These are phyloP conservation scores for Mentha longifolia DNA, from an alignment of 257 asterid genomes.

Conservation along the genomic window DNA sequence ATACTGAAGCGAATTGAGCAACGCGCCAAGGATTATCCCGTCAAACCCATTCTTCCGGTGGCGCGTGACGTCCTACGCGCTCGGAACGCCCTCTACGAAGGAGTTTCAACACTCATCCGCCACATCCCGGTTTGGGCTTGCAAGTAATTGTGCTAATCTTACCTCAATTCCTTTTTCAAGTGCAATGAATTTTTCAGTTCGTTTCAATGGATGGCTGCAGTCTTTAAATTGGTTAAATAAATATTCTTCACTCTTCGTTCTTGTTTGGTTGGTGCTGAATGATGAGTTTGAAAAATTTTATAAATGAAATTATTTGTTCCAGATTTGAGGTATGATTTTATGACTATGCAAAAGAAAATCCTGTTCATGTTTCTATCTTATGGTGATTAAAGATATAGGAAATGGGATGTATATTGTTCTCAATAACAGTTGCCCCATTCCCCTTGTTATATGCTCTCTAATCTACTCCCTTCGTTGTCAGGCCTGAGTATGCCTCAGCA, in stretches of 20 bases:
- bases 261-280: too few relatives aligned
- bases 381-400: neutral
- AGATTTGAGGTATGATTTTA: neutral
- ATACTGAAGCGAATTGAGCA: constrained; percentile 77
- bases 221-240: too few relatives aligned
- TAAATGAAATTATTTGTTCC: neutral
- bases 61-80: constrained; percentile 73
- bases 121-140: constrained; percentile 79
- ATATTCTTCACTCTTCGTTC: too few relatives aligned
- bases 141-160: constrained; percentile 43
- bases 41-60: constrained; percentile 61
- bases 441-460: too few relatives aligned
- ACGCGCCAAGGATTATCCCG: constrained; percentile 79
- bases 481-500: too few relatives aligned
- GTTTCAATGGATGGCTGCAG: too few relatives aligned
- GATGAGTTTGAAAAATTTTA: too few relatives aligned
- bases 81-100: constrained; percentile 58
- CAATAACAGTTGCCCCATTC: too few relatives aligned
- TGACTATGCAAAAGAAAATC: neutral
- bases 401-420: neutral
- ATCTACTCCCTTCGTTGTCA: too few relatives aligned
- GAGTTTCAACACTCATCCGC: constrained; percentile 70
- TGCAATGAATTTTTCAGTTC: too few relatives aligned
- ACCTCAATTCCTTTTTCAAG: too few relatives aligned
- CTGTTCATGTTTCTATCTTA: too few relatives aligned